Base-by-base conservation (phyloP, 495 filamentous ascomycete genomes). In the Podospora appendiculata region DNA sequence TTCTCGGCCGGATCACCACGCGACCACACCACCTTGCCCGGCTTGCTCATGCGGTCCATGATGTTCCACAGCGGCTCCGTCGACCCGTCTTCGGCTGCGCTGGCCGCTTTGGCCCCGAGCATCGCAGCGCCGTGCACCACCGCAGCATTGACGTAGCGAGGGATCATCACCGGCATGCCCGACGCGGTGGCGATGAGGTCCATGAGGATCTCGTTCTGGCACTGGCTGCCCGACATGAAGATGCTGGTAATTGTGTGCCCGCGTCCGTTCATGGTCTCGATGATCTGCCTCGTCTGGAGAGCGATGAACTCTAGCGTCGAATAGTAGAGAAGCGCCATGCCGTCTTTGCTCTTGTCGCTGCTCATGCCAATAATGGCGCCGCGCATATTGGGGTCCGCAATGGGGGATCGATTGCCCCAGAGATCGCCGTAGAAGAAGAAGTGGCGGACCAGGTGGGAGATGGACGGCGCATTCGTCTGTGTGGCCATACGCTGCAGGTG, bases 361-460 rank as follows among this genome's bases (percentile, higher is more conserved):
- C 82, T 86, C 34, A 98, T 75, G 6, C 93, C 93, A 50, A 95
- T 82, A 43, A 93, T 79, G 1, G 90, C 82, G 33, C 93, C 93
- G 32, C 82, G 83, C 93, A 98, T 98, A 64, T 80, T 82, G 1
- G 91, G 79, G 60, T 98, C 89, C 0, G 92, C 92, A 51, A 98
- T 81, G 6, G 93, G 93, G 14, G 89, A 95, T 33, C 93, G 84
- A 68, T 98, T 98, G 40, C 93, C 93, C 78, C 93, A 96, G n/a
- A 96, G 80, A 62, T 98, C 93, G 49, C 93, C 93, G 62, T 97
- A 96, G 75, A 98, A 94, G 79, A 97, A 98, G 68, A 94, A 84
- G 67, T 97, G 92, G 7, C 93, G 86, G 13, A 79, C 89, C 0
- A 98, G 75, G 59, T 86, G 94, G n/a, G 85, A 82, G 35, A 96